phyloP scores from a whole-genome alignment of 139 green algal genomes.

The Closterium sp. region DNA sequence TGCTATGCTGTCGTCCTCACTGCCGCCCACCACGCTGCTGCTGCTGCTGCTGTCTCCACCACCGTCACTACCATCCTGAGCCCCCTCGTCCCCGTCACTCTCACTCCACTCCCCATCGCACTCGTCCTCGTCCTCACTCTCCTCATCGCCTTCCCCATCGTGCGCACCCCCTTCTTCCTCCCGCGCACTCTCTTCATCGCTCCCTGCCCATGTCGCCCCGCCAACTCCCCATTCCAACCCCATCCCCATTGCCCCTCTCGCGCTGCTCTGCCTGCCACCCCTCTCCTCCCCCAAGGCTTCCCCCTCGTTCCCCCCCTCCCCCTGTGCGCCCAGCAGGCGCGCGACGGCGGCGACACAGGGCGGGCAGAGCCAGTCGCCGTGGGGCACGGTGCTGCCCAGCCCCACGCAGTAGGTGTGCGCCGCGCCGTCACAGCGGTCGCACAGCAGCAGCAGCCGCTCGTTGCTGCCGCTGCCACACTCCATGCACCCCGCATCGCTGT shows the following conservation, averaged over 20 bases:
- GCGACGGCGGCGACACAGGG: slow-evolving; percentile 12
- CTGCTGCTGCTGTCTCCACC: neutral
- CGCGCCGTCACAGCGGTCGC: slow-evolving; percentile 51
- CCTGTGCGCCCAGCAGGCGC: neutral
- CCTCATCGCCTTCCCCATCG: neutral
- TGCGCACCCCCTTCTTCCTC: neutral
- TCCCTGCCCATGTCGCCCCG: neutral
- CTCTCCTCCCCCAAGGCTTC: neutral
- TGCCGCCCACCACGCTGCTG: neutral
- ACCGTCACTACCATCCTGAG: neutral
- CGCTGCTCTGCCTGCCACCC: neutral
- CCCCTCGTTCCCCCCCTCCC: neutral
- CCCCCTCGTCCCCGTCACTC: neutral
- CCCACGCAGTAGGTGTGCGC: slow-evolving; percentile 55
- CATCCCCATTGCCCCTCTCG: neutral
- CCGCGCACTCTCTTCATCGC: neutral
- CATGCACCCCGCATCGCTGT: slow-evolving; percentile 28
- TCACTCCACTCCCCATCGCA: neutral
- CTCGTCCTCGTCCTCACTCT: neutral
- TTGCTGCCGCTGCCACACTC: slow-evolving; percentile 6
- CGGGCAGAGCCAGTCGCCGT: slow-evolving; percentile 43
- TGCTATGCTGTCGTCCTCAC: neutral
- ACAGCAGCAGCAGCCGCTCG: slow-evolving; percentile 46
- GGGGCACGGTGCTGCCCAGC: slow-evolving; percentile 28
- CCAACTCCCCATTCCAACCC: neutral